Base-by-base conservation (phyloP, 805 yeast species). In the Yarrowia porcina region DNA sequence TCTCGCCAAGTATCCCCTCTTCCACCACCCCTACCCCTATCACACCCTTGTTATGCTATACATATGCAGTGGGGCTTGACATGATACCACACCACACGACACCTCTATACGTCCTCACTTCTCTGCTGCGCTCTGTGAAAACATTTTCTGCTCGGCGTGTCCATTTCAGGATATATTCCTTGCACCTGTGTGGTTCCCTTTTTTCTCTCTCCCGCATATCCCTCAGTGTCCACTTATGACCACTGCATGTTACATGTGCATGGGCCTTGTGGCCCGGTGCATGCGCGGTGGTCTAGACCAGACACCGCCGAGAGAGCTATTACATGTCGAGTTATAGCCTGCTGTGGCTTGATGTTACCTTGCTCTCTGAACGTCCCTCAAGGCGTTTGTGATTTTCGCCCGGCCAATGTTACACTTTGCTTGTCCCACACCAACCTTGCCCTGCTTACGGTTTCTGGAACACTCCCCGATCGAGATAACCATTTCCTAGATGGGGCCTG, bases 111-210 rank as follows among this genome's bases (percentile, higher is more conserved):
- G 30, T 18, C 45, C 30, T 10, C 27, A 27, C 47, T 39, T 11
- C 17, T 39, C 44, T 39, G 20, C 32, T 44, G 49, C 49, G 21
- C 21, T 21, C 10, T 10, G 49, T 25, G 49, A 44, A 44, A 44
- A 44, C 11, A 25, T 44, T 44, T 44, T 44, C 49, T 21, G 4
- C 33, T 17, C 21, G n/a, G n/a, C 11, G 33, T 17, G 32, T 44
- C 49, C 49, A 33, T 44, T 44, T 44, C 49, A 10, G 27, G 49
- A 25, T 44, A 27, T 44, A 44, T 44, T 44, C 49, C 49, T 44
- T 13, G n/a, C 47, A 5, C 13, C 8, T 44, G 49, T 30, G 25
- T 44, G 49, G 47, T n/a, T 39, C 47, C 32, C 47, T 42, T 41
- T 41, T 23, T 41, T 41, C 20, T 15, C 17, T 21, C 9, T 15